Conservation (phyloP, 805 yeast species). For the Cyberlindnera euphorbiae region DNA sequence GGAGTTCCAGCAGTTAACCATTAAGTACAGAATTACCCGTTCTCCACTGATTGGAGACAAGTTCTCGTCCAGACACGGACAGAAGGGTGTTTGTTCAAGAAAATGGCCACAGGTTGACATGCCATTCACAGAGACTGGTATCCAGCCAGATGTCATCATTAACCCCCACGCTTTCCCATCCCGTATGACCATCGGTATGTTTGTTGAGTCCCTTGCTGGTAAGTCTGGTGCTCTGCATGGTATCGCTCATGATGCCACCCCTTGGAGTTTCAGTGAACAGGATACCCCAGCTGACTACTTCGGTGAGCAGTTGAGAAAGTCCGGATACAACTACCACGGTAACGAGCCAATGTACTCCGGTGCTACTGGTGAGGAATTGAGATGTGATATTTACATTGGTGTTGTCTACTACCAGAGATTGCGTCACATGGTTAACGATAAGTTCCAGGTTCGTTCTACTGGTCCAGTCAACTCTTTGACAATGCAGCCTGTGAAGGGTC, state of each 20-base stretch:
- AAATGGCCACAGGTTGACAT: conserved; percentile 96
- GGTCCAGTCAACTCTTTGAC: conserved; percentile 97
- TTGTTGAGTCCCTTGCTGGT: conserved; percentile 97
- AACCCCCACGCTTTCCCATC: conserved; percentile 99
- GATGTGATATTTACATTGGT: conserved; percentile 95
- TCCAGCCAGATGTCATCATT: conserved; percentile 95
- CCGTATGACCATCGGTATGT: conserved; percentile 99
- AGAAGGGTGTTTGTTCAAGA: conserved; percentile 96
- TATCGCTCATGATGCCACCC: conserved; percentile 94
- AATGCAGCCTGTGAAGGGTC: conserved; percentile 99
- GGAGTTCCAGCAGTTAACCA: conserved; percentile 80
- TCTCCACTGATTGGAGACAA: conserved; percentile 96
- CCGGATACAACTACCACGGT: conserved; percentile 97
- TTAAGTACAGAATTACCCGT: conserved; percentile 88
- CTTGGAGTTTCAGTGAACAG: conserved; percentile 87
- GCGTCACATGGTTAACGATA: conserved; percentile 99
- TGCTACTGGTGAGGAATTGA: conserved; percentile 94
- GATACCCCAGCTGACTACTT: conserved; percentile 97
- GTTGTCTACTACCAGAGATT: conserved; percentile 96
- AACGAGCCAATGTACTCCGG: conserved; percentile 99
- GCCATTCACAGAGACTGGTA: conserved; percentile 96
- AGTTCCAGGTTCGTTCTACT: conserved; percentile 98
- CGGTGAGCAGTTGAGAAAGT: conserved; percentile 81
- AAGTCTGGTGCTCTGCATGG: conserved; percentile 98
- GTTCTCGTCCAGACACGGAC: conserved; percentile 96